Evolutionary conservation across 192 early-diverging fungal genomes (phyloP), one percentile per base, ranked within the genome.

Genomic region (Polychytrium aggregatum): DNA sequence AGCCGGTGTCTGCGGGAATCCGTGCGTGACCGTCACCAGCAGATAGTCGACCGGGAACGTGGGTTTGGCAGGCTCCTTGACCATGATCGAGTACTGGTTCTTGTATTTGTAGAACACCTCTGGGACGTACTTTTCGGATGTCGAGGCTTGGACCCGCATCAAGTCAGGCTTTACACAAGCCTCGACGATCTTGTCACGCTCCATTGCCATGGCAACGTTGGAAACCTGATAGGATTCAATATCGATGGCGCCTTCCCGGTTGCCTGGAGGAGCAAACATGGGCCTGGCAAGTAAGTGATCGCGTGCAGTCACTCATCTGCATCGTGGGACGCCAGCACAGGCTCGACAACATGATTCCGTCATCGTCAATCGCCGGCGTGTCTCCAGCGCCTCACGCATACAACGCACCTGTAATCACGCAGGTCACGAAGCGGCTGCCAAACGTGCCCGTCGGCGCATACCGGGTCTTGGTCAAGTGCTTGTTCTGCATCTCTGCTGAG

Each of bases 41-140:
- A 98, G 74, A 55, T 98, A 97, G 51, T 98, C 93, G 0, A 97
- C 83, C 0, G 95, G 95, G 56, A 97, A 98, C 2, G 89, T 85
- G 0, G 93, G 93, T 54, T 93, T 92, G 18, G 95, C 93, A 25
- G 83, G 75, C 40, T 89, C 78, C 45, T 89, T 75, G 4, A 97
- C 93, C 30, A 79, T 61, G 10, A 90, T 60, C 17, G 82, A 82
- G 65, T 98, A 98, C 59, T 94, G 78, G 73, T 98, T 98, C 56
- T 81, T 89, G 63, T 87, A 92, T 60, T 84, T 85, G 73, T 94
- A 98, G 56, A 95, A 90, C 17, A 98, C 82, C 33, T 98, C 95
- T 0, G 92, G 95, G 18, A 98, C 85, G 59, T 98, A 98, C 21
- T 85, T 76, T 29, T 82, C 72, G 48, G 71, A 64, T 5, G 78